phyloP scores from a whole-genome alignment of 2,329 filamentous ascomycete genomes.

The Xylariaceae sp. region DNA sequence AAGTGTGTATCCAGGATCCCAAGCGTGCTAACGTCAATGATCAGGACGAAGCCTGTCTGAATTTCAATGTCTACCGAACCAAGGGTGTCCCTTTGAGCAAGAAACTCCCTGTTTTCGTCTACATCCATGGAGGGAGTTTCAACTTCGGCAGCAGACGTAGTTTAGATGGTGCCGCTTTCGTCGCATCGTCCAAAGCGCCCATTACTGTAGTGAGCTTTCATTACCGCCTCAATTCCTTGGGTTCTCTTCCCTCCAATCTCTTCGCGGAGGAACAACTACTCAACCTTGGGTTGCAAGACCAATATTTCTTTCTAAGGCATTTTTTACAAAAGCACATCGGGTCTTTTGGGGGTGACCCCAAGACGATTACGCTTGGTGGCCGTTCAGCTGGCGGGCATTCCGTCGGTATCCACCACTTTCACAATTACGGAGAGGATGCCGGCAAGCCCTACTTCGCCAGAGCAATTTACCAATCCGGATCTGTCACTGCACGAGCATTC shows the following conservation, averaged over 20 bases:
- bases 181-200: slow-evolving; percentile 29
- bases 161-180: slow-evolving; percentile 40
- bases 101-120: slow-evolving; percentile 44
- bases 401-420: slow-evolving; percentile 43
- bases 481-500: slow-evolving; percentile 42
- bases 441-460: slow-evolving; percentile 38
- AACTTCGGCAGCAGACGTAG: slow-evolving; percentile 38
- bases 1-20: slow-evolving; percentile 46
- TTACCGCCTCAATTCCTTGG: slow-evolving; percentile 34
- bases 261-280: slow-evolving; percentile 30
- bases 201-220: slow-evolving; percentile 35
- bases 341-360: slow-evolving; percentile 25
- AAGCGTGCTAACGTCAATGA: slow-evolving; percentile 17
- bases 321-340: slow-evolving; percentile 25
- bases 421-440: slow-evolving; percentile 40
- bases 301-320: slow-evolving; percentile 26
- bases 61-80: slow-evolving; percentile 45
- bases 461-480: slow-evolving; percentile 43
- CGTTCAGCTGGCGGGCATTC: slow-evolving; percentile 36
- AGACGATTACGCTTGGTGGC: slow-evolving; percentile 23
- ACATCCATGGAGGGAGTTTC: slow-evolving; percentile 46
- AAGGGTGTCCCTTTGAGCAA: slow-evolving; percentile 37
- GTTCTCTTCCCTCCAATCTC: slow-evolving; percentile 30
- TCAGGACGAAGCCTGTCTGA: slow-evolving; percentile 43
- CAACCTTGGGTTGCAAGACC: slow-evolving; percentile 27